Evolutionary conservation across 768 basidiomycete species (phyloP), one percentile per base, ranked within the genome.

Genomic region (Pleurotus cornucopiae): DNA sequence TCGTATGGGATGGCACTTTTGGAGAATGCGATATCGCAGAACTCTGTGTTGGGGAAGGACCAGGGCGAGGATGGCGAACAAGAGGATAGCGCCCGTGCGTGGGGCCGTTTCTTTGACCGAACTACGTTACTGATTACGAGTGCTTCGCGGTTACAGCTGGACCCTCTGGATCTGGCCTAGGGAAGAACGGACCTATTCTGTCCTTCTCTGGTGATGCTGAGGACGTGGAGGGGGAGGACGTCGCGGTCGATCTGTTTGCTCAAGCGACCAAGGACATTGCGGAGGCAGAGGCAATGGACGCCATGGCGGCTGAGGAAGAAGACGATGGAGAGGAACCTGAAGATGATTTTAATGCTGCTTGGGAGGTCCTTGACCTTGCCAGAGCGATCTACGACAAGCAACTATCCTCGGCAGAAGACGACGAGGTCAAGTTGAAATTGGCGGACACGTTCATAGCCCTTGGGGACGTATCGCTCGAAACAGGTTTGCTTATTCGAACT

Each of bases 321-420:
- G 89, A 73, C 2, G 88, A 83, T 3, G 89, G 86, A 11, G 89
- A 68, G 3, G 92, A 91, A 63, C 92, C 91, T 0, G 96, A 97
- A 64, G 97, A 99, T 62, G 97, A 98, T 64, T 97, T 97, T 69
- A 97, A 96, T 61, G 93, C 92, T 21, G 94, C 97, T 11, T 99
- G 96, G 94, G 91, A 97, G 66, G 88, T 96, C 2, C 77, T 99
- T n/a, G 97, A 99, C 62, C 84, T 96, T 55, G 95, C 96, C 18
- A 80, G 95, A 40, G 83, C 87, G 9, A 87, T 96, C 57, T 94
- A 91, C 64, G 83, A 86, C 60, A 89, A 88, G 68, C 78, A 80
- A 58, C 74, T 75, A 16, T 65, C 69, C 9, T 73, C 77, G 4
- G 76, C 77, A 6, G 81, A 79, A 23, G 78, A 81, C 43, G 85